Evolutionary conservation across 2,329 filamentous ascomycete species (phyloP).

Genomic region (Calonectria hawksworthii): DNA sequence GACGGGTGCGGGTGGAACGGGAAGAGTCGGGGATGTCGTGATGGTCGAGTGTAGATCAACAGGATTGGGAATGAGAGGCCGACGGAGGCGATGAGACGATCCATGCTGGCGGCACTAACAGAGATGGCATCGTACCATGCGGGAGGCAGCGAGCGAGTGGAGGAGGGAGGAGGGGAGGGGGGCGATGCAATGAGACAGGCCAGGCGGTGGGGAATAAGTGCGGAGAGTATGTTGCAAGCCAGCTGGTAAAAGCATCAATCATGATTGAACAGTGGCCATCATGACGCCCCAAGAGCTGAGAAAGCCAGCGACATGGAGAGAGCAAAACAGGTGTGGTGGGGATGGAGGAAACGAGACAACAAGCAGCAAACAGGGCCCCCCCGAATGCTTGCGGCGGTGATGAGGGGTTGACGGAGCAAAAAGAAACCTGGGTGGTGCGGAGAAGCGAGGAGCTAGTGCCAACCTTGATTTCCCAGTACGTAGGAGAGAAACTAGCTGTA

Average conservation of each 20-base stretch:
- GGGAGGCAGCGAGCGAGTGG: neutral
- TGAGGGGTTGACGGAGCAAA: slow-evolving; percentile 4
- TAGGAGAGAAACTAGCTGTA: neutral
- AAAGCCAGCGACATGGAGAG: neutral
- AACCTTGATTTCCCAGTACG: neutral
- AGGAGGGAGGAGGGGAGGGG: neutral
- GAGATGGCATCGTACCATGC: neutral
- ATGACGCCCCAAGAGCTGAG: neutral
- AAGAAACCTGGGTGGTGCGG: neutral
- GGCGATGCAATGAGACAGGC: neutral
- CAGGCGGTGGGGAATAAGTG: neutral
- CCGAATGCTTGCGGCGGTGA: neutral
- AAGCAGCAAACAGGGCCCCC: neutral
- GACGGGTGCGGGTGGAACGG: slow-evolving; percentile 15
- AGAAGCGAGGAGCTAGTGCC: slow-evolving; percentile 12
- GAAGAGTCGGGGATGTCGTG: slow-evolving; percentile 24
- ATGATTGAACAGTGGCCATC: neutral
- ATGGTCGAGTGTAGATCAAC: slow-evolving; percentile 16
- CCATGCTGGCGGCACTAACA: neutral
- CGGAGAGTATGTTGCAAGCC: neutral
- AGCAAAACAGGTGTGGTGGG: neutral
- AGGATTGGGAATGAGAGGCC: slow-evolving; percentile 4
- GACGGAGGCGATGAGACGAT: neutral
- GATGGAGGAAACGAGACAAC: slow-evolving; percentile 6
- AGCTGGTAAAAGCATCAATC: neutral